These are phyloP conservation scores for Picea sitchensis DNA, from an alignment of 75 land plant genomes.

Conservation along the genomic window DNA sequence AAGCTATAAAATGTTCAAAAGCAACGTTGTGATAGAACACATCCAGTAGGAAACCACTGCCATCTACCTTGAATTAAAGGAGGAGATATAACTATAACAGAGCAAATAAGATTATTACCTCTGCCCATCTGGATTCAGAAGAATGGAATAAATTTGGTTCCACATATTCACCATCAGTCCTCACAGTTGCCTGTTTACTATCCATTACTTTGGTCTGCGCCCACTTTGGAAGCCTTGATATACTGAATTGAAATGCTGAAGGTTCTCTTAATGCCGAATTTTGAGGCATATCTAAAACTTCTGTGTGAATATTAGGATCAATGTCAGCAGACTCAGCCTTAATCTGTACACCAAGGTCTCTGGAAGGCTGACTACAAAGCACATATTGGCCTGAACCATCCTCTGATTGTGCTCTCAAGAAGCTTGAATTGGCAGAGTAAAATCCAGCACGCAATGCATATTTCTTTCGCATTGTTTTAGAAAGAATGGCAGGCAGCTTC, in stretches of 20 bases:
- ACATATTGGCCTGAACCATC: neutral
- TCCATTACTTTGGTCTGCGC: constrained; percentile 45
- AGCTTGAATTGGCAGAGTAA: constrained; percentile 16
- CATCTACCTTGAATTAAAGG: too few species aligned
- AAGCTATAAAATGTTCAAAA: too few species aligned
- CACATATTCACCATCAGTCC: neutral
- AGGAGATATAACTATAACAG: too few species aligned
- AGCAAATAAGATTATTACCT: constrained; percentile 21
- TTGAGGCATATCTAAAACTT: neutral
- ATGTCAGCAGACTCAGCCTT: neutral
- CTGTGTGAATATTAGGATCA: neutral
- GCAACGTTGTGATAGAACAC: too few species aligned
- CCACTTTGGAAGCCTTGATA: constrained; percentile 70
- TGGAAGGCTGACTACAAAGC: neutral
- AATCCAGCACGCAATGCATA: constrained; percentile 21
- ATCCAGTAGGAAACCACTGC: too few species aligned
- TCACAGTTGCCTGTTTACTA: neutral
- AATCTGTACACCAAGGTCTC: neutral
- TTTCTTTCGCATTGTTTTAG: constrained; percentile 51
- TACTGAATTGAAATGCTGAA: constrained; percentile 46
- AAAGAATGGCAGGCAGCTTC: constrained; percentile 50
- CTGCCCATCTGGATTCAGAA: constrained; percentile 25
- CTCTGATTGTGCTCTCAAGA: constrained; percentile 5
- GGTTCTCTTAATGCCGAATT: constrained; percentile 1
- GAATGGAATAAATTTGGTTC: constrained; percentile 2